phyloP scores from a whole-genome alignment of 2,329 filamentous ascomycete genomes.

The Graphiopsis chlorocephala region DNA sequence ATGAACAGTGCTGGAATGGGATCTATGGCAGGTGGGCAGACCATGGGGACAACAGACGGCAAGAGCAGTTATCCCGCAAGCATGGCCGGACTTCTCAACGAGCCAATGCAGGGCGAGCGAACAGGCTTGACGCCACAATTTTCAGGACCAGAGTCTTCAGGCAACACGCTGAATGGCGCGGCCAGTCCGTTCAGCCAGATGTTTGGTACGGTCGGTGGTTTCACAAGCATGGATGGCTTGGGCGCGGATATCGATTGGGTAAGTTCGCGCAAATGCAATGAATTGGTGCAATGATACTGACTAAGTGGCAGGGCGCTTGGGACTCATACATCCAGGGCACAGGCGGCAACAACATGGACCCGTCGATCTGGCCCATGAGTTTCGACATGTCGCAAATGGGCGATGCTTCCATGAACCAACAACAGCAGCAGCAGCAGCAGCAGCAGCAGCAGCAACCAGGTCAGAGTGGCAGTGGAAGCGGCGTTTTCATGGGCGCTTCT shows the following conservation, averaged over 20 bases:
- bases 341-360: conserved; percentile 29
- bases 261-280: conserved; percentile 32
- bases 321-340: conserved; percentile 65
- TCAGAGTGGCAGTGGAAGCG: background rate
- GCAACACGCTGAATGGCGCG: conserved; percentile 30
- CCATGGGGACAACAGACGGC: background rate
- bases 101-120: conserved; percentile 28
- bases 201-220: conserved; percentile 37
- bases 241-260: conserved; percentile 53
- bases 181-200: conserved; percentile 36
- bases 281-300: conserved; percentile 22
- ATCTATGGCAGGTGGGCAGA: conserved; percentile 16
- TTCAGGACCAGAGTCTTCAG: conserved; percentile 27
- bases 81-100: conserved; percentile 36
- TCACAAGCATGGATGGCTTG: conserved; percentile 54
- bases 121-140: conserved; percentile 36
- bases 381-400: conserved; percentile 21
- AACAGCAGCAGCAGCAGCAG: conserved; percentile 17
- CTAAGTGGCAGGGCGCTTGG: conserved; percentile 58
- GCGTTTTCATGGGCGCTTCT: background rate
- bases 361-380: conserved; percentile 48
- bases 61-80: conserved; percentile 28
- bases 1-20: conserved; percentile 25
- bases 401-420: conserved; percentile 25
- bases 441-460: conserved; percentile 9